phyloP scores from a whole-genome alignment of 2,329 filamentous ascomycete species.

The Fusarium sp. region DNA sequence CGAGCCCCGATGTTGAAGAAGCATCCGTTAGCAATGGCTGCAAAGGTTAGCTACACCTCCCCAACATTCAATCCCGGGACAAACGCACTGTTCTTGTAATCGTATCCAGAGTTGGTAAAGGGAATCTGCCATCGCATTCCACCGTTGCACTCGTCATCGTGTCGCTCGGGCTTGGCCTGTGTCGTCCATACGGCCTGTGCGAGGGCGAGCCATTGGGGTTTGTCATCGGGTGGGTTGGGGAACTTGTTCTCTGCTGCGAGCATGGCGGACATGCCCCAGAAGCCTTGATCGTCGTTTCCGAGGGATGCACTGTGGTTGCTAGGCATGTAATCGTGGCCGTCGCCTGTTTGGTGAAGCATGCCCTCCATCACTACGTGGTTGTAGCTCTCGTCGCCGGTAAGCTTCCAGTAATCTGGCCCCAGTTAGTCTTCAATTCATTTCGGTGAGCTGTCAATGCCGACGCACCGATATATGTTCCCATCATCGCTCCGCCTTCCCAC shows the following conservation, averaged over 20 bases:
- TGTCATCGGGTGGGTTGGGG: conserved; percentile 62
- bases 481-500: conserved; percentile 78
- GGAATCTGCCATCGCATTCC: conserved; percentile 84
- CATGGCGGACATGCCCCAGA: conserved; percentile 76
- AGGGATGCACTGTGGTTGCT: conserved; percentile 65
- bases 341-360: conserved; percentile 67
- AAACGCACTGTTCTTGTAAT: conserved; percentile 73
- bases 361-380: conserved; percentile 66
- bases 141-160: conserved; percentile 70
- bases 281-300: conserved; percentile 77
- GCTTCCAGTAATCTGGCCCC: conserved; percentile 69
- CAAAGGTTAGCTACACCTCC: neutral
- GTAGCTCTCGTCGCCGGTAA: conserved; percentile 71
- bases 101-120: conserved; percentile 76
- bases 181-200: conserved; percentile 76
- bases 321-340: conserved; percentile 67
- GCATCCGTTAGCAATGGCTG: conserved; percentile 68
- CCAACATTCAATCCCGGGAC: accelerated
- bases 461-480: conserved; percentile 68
- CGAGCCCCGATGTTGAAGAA: conserved; percentile 74
- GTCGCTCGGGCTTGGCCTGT: conserved; percentile 67
- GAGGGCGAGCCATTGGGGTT: conserved; percentile 70
- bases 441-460: accelerated
- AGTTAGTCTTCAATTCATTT: neutral
- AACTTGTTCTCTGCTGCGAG: conserved; percentile 72